Conservation (phyloP, 306 rosid genomes). For the Calophaca sinica region DNA sequence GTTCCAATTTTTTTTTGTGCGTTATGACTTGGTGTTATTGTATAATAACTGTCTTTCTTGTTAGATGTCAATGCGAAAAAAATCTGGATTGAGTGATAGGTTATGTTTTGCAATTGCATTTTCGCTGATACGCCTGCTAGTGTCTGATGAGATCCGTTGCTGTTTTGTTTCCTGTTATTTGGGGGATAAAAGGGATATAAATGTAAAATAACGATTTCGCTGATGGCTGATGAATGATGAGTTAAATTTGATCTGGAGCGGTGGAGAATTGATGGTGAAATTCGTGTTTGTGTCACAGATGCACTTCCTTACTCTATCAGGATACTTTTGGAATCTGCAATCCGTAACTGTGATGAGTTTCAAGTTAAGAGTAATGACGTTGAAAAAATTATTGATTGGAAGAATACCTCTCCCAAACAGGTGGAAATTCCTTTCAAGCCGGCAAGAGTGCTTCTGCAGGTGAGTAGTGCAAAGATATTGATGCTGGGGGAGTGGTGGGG, state of each 20-base stretch:
- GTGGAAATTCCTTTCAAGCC: conserved; percentile 98
- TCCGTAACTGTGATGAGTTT: conserved; percentile 95
- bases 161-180: neutral
- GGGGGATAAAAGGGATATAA: too few species aligned
- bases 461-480: conserved; percentile 38
- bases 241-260: conserved; percentile 7
- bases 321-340: conserved; percentile 96
- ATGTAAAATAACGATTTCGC: neutral
- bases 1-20: neutral
- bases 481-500: neutral
- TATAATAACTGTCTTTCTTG: neutral
- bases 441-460: conserved; percentile 98
- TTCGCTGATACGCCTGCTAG: neutral
- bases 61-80: neutral
- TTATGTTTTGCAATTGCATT: conserved; percentile 17
- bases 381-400: conserved; percentile 94
- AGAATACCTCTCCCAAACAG: conserved; percentile 76
- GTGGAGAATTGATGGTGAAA: conserved; percentile 6
- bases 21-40: neutral
- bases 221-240: conserved; percentile 14
- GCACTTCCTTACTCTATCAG: conserved; percentile 87
- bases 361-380: conserved; percentile 83
- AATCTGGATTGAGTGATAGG: conserved; percentile 26
- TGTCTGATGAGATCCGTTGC: conserved; percentile 33
- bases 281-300: conserved; percentile 60